These are phyloP conservation scores for Mucor piriformis DNA, from an alignment of 371 early-diverging fungal species.

Conservation along the genomic window DNA sequence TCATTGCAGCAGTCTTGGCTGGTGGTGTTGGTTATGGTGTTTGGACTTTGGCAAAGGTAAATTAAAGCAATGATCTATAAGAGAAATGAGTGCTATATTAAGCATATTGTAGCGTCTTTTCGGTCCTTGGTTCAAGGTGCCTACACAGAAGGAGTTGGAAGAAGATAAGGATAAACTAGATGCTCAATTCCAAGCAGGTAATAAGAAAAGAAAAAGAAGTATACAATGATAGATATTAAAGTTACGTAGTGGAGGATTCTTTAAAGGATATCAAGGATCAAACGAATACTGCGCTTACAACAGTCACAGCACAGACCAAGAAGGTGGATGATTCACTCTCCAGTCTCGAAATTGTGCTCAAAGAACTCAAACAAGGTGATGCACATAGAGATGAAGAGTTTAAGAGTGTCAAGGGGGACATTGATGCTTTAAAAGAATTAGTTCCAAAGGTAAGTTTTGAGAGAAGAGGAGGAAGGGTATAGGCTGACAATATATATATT, in stretches of 20 bases:
- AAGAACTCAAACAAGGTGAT: conserved; percentile 74
- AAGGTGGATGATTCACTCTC: conserved; percentile 74
- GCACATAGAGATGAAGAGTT: conserved; percentile 73
- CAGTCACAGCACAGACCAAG: conserved; percentile 72
- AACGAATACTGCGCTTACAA: conserved; percentile 73
- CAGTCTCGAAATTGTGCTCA: conserved; percentile 66
- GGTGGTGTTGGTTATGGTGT: conserved; percentile 88
- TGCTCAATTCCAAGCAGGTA: conserved; percentile 68
- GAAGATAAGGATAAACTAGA: conserved; percentile 76
- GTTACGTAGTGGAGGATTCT: conserved; percentile 44
- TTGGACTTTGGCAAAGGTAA: conserved; percentile 70
- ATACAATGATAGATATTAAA: background rate
- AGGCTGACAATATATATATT: background rate
- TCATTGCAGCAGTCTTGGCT: conserved; percentile 85
- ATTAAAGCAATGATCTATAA: background rate
- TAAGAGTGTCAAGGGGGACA: conserved; percentile 68
- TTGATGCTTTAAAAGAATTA: conserved; percentile 75
- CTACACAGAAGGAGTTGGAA: conserved; percentile 67
- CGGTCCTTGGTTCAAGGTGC: conserved; percentile 70
- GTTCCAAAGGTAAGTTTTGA: conserved; percentile 73
- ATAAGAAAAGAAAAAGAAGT: background rate
- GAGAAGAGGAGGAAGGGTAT: background rate
- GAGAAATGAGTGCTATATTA: too few species aligned
- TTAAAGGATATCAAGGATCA: conserved; percentile 64
- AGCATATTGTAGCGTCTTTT: conserved; percentile 67